Evolutionary conservation across 2,329 filamentous ascomycete genomes (phyloP), one percentile per base, ranked within the genome.

Genomic region (Lasiodiplodia gonubiensis): DNA sequence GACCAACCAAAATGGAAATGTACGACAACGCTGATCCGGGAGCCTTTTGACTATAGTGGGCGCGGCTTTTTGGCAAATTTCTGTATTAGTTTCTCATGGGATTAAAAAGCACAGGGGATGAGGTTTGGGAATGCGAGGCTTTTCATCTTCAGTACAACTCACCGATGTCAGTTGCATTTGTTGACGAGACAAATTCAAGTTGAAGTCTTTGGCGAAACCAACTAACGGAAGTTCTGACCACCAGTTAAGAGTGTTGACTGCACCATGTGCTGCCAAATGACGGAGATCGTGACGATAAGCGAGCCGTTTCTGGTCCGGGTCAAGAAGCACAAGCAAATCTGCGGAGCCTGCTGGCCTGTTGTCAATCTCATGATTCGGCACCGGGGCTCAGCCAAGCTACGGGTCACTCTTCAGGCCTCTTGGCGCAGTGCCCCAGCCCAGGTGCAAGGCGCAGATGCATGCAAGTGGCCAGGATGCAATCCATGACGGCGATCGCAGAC

Each of bases 21-120:
- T 64, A 64, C 21, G 61, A 64, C 61, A 64, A 53, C 33, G 51
- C 48, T 64, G 61, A 64, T 64, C 53, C 64, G 51, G 52, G 52
- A 57, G 53, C 64, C 64, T 55, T 55, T 66, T 66, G 25, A 55
- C 37, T 57, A 48, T 23, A 57, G 18, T 66, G 64, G 64, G 64
- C 52, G 63, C 52, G 63, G 63, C 63, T 66, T 54, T 66, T 55
- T 54, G 63, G 51, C 49, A 10, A 51, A 46, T 25, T 66, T 54
- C 27, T 66, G 63, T 55, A 57, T 66, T 54, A 48, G 48, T 54
- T 64, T 64, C 35, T 54, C 27, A 35, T n/a, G 61, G 61, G 51
- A 25, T 14, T n/a, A 16, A 64, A 64, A 64, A 64, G 61, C 42
- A 63, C 37, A 35, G 49, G 46, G 39, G 23, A 61, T n/a, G 27